Conservation (phyloP, 805 yeast genomes). For the Sugiyamaella valdiviana region DNA sequence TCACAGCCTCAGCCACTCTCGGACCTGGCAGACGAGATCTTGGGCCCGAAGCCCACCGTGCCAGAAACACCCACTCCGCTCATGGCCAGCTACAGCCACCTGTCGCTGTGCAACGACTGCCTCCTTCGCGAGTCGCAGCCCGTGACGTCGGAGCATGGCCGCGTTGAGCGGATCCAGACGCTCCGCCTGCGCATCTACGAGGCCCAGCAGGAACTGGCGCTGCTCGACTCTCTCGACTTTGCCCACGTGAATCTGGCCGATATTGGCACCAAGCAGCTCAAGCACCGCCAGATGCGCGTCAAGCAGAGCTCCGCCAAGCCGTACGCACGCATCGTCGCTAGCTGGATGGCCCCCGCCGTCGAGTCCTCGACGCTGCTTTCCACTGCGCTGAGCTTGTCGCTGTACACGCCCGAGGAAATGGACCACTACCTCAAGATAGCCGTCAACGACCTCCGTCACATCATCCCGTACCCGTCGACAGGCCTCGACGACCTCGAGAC, state of each 20-base stretch:
- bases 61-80: background rate
- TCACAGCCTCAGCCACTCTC: background rate
- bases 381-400: constrained; percentile 10
- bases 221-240: background rate
- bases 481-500: background rate
- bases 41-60: background rate
- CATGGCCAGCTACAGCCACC: background rate
- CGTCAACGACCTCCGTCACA: constrained; percentile 4
- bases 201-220: background rate
- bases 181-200: background rate
- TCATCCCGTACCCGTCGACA: constrained; percentile 5
- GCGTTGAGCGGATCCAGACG: background rate
- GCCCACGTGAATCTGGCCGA: background rate
- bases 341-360: constrained; percentile 2
- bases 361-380: constrained; percentile 3
- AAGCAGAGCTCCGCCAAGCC: background rate
- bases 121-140: background rate
- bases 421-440: constrained; percentile 6
- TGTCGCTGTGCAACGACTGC: background rate
- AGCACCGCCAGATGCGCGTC: background rate
- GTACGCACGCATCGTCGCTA: background rate
- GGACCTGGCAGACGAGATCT: background rate
- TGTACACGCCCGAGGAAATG: constrained; percentile 9
- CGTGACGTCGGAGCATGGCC: background rate
- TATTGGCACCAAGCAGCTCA: background rate